Percentiles rank a stretch among this genome's conserved stretches.
These are phyloP conservation scores for Quercus ilex DNA, from an alignment of 306 rosid genomes.

Conservation along the genomic window DNA sequence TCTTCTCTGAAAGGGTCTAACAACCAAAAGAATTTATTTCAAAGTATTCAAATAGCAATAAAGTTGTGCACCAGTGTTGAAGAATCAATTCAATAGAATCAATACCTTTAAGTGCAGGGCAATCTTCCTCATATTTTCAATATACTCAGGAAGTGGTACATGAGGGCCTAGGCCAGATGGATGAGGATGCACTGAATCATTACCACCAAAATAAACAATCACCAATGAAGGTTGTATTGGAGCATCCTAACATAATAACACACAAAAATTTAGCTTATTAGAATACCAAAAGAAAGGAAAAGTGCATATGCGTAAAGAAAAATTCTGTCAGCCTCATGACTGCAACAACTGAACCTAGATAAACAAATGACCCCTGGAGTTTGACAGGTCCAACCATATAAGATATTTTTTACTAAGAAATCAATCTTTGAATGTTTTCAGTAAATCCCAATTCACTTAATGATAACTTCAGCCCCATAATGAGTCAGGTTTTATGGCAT, in stretches of 20 bases:
- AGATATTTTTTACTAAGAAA: background rate
- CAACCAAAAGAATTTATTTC: constrained; percentile 7
- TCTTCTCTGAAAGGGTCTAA: constrained; percentile 56
- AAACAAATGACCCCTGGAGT: background rate
- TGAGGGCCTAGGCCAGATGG: constrained; percentile 57
- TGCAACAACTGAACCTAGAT: background rate
- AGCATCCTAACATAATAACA: constrained; percentile 40
- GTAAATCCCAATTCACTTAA: background rate
- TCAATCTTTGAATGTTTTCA: background rate
- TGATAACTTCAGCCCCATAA: background rate
- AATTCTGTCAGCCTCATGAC: too few species aligned
- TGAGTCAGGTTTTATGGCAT: background rate
- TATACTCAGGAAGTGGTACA: constrained; percentile 77
- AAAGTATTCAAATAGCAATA: background rate
- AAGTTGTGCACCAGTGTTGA: background rate
- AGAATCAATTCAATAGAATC: constrained; percentile 7
- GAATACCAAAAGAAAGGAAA: background rate
- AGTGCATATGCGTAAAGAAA: too few species aligned
- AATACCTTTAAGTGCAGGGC: constrained; percentile 52
- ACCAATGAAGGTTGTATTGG: constrained; percentile 60
- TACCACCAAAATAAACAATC: constrained; percentile 88
- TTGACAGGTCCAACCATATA: background rate
- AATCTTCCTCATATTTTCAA: constrained; percentile 72
- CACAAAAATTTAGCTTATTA: background rate
- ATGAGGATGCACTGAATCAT: constrained; percentile 57